phyloP scores from a whole-genome alignment of 2,329 filamentous ascomycete genomes.

The Acephala macrosclerotiorum region DNA sequence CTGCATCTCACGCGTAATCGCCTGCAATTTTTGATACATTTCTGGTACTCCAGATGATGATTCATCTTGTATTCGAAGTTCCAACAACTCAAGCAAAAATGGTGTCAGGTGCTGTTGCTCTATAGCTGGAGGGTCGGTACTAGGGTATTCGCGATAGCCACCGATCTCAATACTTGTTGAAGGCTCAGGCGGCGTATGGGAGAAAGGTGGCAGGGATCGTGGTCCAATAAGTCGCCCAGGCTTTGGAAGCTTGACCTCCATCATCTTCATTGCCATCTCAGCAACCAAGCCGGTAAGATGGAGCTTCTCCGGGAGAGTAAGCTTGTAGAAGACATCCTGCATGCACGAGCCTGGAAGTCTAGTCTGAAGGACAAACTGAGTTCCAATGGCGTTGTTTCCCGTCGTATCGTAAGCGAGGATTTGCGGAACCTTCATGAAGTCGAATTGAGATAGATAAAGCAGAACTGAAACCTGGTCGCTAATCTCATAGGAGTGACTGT shows the following conservation, averaged over 20 bases:
- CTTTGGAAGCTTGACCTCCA: constrained; percentile 3
- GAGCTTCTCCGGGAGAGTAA: constrained; percentile 28
- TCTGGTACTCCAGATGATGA: neutral
- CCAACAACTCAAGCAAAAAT: constrained; percentile 13
- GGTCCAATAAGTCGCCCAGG: constrained; percentile 21
- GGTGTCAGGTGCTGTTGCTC: constrained; percentile 13
- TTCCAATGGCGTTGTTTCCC: constrained; percentile 26
- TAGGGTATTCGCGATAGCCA: constrained; percentile 15
- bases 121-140: constrained; percentile 10
- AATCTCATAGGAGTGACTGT: constrained; percentile 3
- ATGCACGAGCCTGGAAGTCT: constrained; percentile 23
- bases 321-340: constrained; percentile 16
- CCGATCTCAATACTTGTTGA: constrained; percentile 9
- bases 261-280: constrained; percentile 25
- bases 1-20: constrained; percentile 26
- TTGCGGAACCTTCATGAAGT: constrained; percentile 13
- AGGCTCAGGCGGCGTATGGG: neutral
- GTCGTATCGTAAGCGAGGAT: constrained; percentile 31
- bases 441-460: constrained; percentile 16
- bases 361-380: constrained; percentile 28
- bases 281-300: constrained; percentile 24
- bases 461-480: constrained; percentile 30
- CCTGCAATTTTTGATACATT: constrained; percentile 4
- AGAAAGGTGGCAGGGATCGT: constrained; percentile 6
- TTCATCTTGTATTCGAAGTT: constrained; percentile 8